Conservation (phyloP, 108 stramenopile genomes). For the Asterionellopsis glacialis region DNA sequence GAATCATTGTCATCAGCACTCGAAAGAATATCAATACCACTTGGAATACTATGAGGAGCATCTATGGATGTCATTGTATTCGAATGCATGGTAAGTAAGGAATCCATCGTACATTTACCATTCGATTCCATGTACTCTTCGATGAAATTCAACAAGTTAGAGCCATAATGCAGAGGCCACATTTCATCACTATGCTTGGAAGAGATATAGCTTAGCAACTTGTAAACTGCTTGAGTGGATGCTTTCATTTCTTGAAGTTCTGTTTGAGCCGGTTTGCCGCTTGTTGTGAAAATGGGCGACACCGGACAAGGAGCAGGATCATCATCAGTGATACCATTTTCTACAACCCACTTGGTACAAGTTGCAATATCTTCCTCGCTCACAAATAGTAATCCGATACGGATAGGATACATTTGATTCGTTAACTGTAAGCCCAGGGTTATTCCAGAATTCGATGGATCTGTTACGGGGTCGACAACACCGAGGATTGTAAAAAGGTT, state of each 20-base stretch:
- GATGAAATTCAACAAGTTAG: neutral
- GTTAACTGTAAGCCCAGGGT: slow-evolving; percentile 45
- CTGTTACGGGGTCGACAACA: slow-evolving; percentile 56
- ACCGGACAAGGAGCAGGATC: slow-evolving; percentile 34
- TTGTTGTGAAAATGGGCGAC: slow-evolving; percentile 4
- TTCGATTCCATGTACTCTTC: neutral
- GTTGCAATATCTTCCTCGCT: slow-evolving; percentile 36
- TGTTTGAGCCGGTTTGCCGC: neutral
- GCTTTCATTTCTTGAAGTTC: slow-evolving; percentile 17
- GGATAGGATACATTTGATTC: slow-evolving; percentile 49
- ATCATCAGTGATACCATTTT: slow-evolving; percentile 16
- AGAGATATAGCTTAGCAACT: slow-evolving; percentile 16
- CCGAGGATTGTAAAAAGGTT: slow-evolving; percentile 76
- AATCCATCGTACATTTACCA: neutral
- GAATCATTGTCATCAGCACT: slow-evolving; percentile 5
- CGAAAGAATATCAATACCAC: slow-evolving; percentile 24
- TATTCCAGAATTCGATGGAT: slow-evolving; percentile 19
- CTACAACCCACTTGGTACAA: slow-evolving; percentile 25
- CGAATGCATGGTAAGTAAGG: neutral
- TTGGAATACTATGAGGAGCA: neutral
- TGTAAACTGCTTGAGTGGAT: slow-evolving; percentile 35
- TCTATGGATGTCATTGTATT: neutral
- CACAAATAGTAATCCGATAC: slow-evolving; percentile 66
- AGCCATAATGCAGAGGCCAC: neutral
- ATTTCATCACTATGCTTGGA: slow-evolving; percentile 5